phyloP scores from a whole-genome alignment of 306 rosid species.

The Arachis stenosperma region DNA sequence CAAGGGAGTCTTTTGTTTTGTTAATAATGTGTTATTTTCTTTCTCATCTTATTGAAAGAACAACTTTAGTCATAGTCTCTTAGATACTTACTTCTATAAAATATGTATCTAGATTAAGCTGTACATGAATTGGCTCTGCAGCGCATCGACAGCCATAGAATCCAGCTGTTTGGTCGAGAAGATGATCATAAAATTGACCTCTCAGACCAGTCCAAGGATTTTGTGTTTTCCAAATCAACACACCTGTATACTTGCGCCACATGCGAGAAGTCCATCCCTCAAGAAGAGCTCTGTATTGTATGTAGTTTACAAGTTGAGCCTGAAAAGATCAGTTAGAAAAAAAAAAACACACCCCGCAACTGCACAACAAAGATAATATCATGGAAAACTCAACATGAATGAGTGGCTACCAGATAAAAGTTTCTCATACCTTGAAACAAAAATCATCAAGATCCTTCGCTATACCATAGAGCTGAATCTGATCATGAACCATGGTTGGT shows the following conservation, averaged over 20 bases:
- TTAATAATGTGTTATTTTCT: not conserved
- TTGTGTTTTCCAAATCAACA: constrained; percentile 95
- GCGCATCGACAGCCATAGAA: constrained; percentile 89
- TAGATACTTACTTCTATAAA: constrained; percentile 63
- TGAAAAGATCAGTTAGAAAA: constrained; percentile 41
- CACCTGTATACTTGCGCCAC: constrained; percentile 98
- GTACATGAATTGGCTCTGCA: constrained; percentile 90
- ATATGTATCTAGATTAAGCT: constrained; percentile 79
- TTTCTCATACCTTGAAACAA: constrained; percentile 72
- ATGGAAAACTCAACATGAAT: constrained; percentile 29
- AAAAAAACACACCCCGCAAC: constrained; percentile 30
- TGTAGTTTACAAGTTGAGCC: constrained; percentile 95
- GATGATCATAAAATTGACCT: constrained; percentile 96
- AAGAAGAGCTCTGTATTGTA: constrained; percentile 90
- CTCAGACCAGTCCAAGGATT: constrained; percentile 98
- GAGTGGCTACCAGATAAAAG: constrained; percentile 24
- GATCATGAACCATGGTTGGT: constrained; percentile 76
- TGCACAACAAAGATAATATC: not conserved
- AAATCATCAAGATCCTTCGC: constrained; percentile 88
- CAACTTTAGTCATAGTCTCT: constrained; percentile 17
- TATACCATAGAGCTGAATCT: constrained; percentile 76
- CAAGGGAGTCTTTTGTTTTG: not conserved
- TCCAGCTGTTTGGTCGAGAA: constrained; percentile 92
- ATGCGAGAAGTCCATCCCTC: constrained; percentile 95
- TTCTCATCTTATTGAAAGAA: constrained; percentile 26